Base-by-base conservation (phyloP, 139 green algal genomes). In the Chlamydomonas sp. region DNA sequence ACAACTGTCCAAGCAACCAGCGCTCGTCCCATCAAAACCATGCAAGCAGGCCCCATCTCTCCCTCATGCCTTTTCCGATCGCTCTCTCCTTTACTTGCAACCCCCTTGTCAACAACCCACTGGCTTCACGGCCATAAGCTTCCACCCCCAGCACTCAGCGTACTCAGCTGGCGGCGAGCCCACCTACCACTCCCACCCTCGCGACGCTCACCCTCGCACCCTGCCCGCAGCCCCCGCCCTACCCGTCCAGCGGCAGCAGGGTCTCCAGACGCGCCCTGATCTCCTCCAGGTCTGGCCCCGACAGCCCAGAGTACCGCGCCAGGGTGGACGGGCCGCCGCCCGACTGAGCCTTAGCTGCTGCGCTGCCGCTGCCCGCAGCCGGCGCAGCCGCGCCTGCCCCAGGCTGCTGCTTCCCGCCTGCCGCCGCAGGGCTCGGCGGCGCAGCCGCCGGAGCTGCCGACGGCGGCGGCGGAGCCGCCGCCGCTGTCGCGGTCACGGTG, bases 221-320 rank as follows among this genome's bases (percentile, higher is more conserved):
- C 77, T 15, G 67, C 66, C 73, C 31, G 31, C 31, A 49, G 80
- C 67, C 0, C 6, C 78, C 20, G 62, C 3, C 75, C 14, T 18
- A n/a, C 18, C 62, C 73, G 10, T 85, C 71, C 14, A 10, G 31
- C 10, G 90, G 88, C 78, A 95, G 82, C 76, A 95, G 78, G 6
- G 62, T 58, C 90, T 95, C 93, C 18, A 95, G 87, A 63, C 86
- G 68, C 0, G 86, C 92, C 2, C 87, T 87, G n/a, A 96, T 80
- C 9, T 69, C 59, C 5, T 90, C 87, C 74, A 95, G 89, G 58
- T 92, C 76, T 0, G 17, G 60, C 8, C 67, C 81, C 14, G 83
- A 80, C 64, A 85, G 82, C 12, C 74, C 72, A 5, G 58, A 62
- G 66, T 88, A 89, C 9, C 88, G 89, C 5, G 88, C 85, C 63